phyloP scores from a whole-genome alignment of 371 early-diverging fungal species.

The Mortierella sp. region DNA sequence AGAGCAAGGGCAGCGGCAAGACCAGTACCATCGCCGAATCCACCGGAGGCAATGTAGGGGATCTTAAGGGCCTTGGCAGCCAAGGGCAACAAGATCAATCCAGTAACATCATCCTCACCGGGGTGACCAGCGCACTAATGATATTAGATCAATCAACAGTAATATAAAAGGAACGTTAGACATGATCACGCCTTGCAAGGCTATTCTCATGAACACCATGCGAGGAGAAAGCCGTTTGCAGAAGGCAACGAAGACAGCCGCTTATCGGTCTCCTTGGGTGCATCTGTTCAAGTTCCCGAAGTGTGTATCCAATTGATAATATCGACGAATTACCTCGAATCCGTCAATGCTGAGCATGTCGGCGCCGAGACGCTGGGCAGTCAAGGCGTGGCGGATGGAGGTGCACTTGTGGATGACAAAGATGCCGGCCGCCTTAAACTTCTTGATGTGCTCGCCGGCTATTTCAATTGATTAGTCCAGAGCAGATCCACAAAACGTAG shows the following conservation, averaged over 20 bases:
- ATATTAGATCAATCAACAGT: not conserved
- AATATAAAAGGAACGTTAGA: not conserved
- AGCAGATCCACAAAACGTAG: not conserved
- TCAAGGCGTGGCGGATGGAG: slow-evolving; percentile 80
- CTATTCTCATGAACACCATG: not conserved
- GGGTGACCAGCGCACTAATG: slow-evolving; percentile 85
- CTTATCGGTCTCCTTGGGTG: no score
- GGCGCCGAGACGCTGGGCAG: slow-evolving; percentile 74
- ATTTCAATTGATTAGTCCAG: not conserved
- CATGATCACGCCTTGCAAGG: not conserved
- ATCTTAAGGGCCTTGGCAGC: slow-evolving; percentile 74
- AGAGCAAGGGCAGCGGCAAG: slow-evolving; percentile 85
- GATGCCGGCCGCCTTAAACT: slow-evolving; percentile 84
- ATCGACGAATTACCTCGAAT: slow-evolving; percentile 64
- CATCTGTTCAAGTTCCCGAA: not conserved
- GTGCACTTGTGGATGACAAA: slow-evolving; percentile 86
- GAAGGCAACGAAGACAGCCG: not conserved
- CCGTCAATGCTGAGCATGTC: slow-evolving; percentile 84
- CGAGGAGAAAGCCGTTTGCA: not conserved
- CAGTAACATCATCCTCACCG: slow-evolving; percentile 86
- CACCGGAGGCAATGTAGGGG: slow-evolving; percentile 87
- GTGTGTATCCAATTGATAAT: not conserved
- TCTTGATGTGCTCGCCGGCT: slow-evolving; percentile 79
- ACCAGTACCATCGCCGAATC: slow-evolving; percentile 86
- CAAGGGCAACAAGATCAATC: slow-evolving; percentile 81